Evolutionary conservation across 2,329 filamentous ascomycete genomes (phyloP), one percentile per base, ranked within the genome.

Genomic region (Lachnellula subtilissima): DNA sequence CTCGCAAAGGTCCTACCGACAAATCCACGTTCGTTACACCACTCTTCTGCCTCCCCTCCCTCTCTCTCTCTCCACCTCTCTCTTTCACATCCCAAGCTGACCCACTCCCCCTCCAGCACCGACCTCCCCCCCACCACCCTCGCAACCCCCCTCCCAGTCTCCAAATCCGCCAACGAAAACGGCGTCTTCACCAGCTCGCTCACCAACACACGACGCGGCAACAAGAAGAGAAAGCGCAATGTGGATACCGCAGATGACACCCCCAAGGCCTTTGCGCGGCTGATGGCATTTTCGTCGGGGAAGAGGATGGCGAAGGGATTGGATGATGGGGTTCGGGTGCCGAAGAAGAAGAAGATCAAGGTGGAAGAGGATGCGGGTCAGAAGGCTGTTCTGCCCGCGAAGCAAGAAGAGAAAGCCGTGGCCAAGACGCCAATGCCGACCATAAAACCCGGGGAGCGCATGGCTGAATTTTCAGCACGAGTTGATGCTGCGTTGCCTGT

Each of bases 401-500:
- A 65, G 4, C 73, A 77, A 25, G 67, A 11, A 32, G 28, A 32
- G 8, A 11, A 32, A 8, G 28, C 5, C 5, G 6, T 6, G 25
- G 25, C 5, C 5, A 25, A 25, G 25, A 8, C 9, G 9, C 9
- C 9, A 32, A 32, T 79, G 2, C 85, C 85, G 0, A 89, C 82
- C 48, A 97, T 97, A 61, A 81, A 84, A 15, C 91, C 92, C 0
- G 90, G 91, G 51, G 94, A 99, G 72, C 83, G 84, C 51, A 76
- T 97, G 67, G 84, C 87, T 4, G 88, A 95, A 52, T 99, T 95
- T 69, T 77, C 85, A 7, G 83, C 86, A 11, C 85, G 92, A 32
- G 94, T 99, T 6, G 87, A 97, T 69, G 88, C 89, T 49, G 85
- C 89, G 0, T 77, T 97, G 6, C 93, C 93, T 0, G 74, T 99